A percentile compares a stretch with the other conserved stretches of the same genome.
These are phyloP conservation scores for Diaporthe capsici DNA, from an alignment of 2,329 filamentous ascomycete genomes.

Conservation along the genomic window DNA sequence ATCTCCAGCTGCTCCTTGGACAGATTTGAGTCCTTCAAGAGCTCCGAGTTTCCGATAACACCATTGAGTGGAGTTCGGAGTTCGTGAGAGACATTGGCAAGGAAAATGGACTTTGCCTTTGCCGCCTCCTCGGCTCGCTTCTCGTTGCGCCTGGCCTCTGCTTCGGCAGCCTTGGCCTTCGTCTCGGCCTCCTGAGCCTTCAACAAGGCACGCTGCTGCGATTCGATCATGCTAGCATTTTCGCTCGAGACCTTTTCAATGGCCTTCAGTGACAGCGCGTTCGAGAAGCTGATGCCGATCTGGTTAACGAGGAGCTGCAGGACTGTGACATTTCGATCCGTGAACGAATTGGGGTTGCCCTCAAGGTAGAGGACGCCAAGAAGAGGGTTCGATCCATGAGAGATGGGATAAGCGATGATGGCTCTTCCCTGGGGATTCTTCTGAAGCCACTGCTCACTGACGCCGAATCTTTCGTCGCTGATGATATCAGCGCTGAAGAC, in stretches of 20 bases:
- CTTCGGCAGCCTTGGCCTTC: conserved; percentile 83
- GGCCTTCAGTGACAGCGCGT: conserved; percentile 76
- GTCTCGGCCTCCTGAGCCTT: conserved; percentile 81
- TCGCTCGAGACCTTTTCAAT: conserved; percentile 84
- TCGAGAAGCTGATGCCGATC: conserved; percentile 80
- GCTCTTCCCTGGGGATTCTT: conserved; percentile 79
- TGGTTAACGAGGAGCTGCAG: conserved; percentile 82
- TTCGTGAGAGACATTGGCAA: conserved; percentile 86
- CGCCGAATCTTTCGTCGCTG: conserved; percentile 82
- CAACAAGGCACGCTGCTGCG: conserved; percentile 80
- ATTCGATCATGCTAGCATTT: conserved; percentile 82
- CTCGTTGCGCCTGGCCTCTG: conserved; percentile 83
- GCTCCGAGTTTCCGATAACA: conserved; percentile 89
- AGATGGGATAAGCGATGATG: conserved; percentile 80
- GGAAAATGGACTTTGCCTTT: conserved; percentile 86
- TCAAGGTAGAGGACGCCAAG: conserved; percentile 84
- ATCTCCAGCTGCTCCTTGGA: conserved; percentile 86
- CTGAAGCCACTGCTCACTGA: conserved; percentile 77
- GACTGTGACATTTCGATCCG: conserved; percentile 76
- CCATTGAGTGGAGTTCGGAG: conserved; percentile 87
- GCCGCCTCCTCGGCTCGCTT: conserved; percentile 87
- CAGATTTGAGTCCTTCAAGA: conserved; percentile 82
- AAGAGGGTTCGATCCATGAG: conserved; percentile 78
- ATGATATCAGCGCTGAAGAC: conserved; percentile 82
- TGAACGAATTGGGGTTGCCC: conserved; percentile 81